Percentiles rank a stretch among this genome's conserved stretches.
These are phyloP conservation scores for Solanum tarapatanum DNA, from an alignment of 257 asterid genomes.

Conservation along the genomic window DNA sequence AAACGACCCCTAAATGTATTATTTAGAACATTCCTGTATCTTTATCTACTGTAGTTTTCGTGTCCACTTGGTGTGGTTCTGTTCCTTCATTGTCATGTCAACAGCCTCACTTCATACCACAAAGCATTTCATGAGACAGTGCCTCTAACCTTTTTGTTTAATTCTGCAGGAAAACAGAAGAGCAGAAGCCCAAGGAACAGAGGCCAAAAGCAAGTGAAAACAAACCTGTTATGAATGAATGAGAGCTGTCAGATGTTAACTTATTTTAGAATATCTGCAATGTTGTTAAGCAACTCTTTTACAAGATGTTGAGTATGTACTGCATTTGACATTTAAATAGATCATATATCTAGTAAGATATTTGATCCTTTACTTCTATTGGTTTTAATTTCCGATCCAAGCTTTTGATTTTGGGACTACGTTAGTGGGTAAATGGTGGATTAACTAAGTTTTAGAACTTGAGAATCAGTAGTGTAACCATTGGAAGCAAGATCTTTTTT, in stretches of 20 bases:
- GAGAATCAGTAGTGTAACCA: background rate
- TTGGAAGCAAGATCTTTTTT: background rate
- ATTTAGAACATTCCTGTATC: background rate
- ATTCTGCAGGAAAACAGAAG: slow-evolving; percentile 73
- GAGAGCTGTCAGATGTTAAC: slow-evolving; percentile 4
- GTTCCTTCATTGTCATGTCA: background rate
- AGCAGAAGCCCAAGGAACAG: slow-evolving; percentile 94
- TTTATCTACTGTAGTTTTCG: background rate
- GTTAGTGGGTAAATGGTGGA: background rate
- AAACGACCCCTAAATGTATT: background rate
- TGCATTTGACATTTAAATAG: background rate
- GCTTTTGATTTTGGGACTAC: background rate
- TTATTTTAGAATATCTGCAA: background rate
- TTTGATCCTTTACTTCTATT: background rate
- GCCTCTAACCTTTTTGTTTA: background rate
- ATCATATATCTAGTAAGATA: background rate
- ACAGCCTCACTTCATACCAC: background rate
- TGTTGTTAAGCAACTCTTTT: background rate
- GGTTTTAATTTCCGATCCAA: background rate
- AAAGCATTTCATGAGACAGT: background rate
- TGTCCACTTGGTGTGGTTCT: background rate
- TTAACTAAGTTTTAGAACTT: background rate
- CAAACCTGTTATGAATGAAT: slow-evolving; percentile 90
- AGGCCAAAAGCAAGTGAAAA: slow-evolving; percentile 89
- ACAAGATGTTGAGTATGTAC: background rate